These are phyloP conservation scores for Lactarius evosmus DNA, from an alignment of 768 basidiomycete genomes.

Conservation along the genomic window DNA sequence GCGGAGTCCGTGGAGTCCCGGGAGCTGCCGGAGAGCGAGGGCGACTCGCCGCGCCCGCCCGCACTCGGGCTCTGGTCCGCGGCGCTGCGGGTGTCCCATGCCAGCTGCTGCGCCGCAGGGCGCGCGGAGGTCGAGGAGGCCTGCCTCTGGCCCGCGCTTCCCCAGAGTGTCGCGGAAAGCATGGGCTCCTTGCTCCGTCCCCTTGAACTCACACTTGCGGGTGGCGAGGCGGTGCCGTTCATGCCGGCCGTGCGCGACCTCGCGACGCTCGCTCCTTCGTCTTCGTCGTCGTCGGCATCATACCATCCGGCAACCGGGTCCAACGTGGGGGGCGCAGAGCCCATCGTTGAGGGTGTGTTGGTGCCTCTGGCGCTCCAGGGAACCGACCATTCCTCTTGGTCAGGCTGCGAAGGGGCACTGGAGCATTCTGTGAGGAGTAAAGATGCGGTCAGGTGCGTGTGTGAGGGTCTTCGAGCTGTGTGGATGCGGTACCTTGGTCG, in stretches of 20 bases:
- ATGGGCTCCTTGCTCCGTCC: not conserved
- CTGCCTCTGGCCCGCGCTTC: too few relatives aligned
- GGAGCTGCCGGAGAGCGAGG: not conserved
- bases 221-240: not conserved
- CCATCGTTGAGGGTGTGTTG: not conserved
- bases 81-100: not conserved
- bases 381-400: not conserved
- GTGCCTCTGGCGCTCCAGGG: not conserved
- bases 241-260: not conserved
- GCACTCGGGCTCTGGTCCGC: not conserved
- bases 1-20: slow-evolving; percentile 1
- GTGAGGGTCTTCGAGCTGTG: not conserved
- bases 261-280: not conserved
- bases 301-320: not conserved
- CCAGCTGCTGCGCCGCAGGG: not conserved
- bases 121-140: not conserved
- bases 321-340: not conserved
- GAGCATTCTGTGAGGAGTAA: not conserved
- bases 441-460: not conserved
- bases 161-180: too few relatives aligned
- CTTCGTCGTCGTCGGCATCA: not conserved
- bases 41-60: not conserved
- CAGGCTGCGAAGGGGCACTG: not conserved
- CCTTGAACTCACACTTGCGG: not conserved
- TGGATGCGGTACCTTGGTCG: not conserved